Conservation (phyloP, 768 basidiomycete species). For the Dioszegia hungarica region DNA sequence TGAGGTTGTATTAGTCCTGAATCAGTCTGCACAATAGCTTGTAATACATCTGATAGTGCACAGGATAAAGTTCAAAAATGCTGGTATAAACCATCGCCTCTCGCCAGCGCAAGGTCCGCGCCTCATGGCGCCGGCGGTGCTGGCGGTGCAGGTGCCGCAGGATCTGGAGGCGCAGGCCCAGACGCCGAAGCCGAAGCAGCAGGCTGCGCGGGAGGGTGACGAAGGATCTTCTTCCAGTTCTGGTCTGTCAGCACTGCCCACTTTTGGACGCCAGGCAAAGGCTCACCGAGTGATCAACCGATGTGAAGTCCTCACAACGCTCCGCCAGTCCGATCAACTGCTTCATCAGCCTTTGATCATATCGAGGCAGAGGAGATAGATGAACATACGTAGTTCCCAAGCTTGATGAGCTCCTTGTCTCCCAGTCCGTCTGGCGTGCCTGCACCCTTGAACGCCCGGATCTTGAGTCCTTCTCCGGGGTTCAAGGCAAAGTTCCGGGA, state of each 20-base stretch:
- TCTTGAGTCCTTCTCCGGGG: slow-evolving; percentile 75
- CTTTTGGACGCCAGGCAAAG: not conserved
- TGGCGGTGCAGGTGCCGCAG: too few species aligned
- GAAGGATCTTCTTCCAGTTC: slow-evolving; percentile 18
- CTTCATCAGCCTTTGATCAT: not conserved
- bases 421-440: slow-evolving; percentile 59
- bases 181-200: too few species aligned
- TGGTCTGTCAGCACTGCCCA: not conserved
- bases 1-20: too few species aligned
- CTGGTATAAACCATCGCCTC: too few species aligned
- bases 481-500: slow-evolving; percentile 85
- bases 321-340: slow-evolving; percentile 60
- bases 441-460: slow-evolving; percentile 73
- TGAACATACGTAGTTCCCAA: slow-evolving; percentile 22
- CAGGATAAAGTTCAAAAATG: too few species aligned
- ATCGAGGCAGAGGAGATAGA: not conserved
- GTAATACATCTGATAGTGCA: too few species aligned
- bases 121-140: too few species aligned
- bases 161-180: too few species aligned
- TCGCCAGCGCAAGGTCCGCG: too few species aligned
- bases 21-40: too few species aligned
- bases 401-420: slow-evolving; percentile 60
- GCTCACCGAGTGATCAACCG: slow-evolving; percentile 64
- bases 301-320: slow-evolving; percentile 59
- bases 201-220: too few species aligned